Evolutionary conservation across 2,329 filamentous ascomycete genomes (phyloP).

Genomic region (Chrysoporthe puriensis): DNA sequence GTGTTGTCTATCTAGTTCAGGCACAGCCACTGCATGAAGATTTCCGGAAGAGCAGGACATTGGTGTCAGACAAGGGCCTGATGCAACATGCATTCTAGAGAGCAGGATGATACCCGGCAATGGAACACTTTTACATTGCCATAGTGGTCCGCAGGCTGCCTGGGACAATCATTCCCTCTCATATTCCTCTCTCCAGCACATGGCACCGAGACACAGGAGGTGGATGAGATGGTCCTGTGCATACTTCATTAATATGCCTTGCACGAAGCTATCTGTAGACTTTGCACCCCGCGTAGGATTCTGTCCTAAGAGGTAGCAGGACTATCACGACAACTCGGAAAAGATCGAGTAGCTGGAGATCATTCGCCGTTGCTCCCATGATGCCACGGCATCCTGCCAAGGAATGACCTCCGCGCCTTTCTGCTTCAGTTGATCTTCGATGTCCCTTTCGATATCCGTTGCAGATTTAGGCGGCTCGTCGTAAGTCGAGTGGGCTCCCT

Average conservation of each 20-base stretch:
- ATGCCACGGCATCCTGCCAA: constrained; percentile 32
- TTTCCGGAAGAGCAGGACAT: neutral
- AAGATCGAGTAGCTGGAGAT: constrained; percentile 25
- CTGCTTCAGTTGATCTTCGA: constrained; percentile 33
- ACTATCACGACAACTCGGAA: constrained; percentile 8
- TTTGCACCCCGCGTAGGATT: neutral
- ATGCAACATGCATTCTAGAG: neutral
- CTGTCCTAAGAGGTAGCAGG: too few species aligned
- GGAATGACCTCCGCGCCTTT: constrained; percentile 33
- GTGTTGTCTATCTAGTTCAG: neutral
- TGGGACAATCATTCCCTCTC: too few species aligned
- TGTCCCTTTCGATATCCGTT: constrained; percentile 34
- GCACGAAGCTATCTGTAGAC: too few species aligned
- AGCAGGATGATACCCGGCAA: constrained; percentile 1
- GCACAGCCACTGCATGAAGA: neutral
- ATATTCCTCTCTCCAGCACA: neutral
- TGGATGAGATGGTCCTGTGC: too few species aligned
- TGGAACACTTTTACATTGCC: neutral
- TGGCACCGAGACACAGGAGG: too few species aligned
- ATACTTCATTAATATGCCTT: too few species aligned
- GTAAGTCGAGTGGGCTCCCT: constrained; percentile 40
- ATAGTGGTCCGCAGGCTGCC: too few species aligned
- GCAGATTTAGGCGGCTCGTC: constrained; percentile 32
- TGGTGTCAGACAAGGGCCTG: neutral
- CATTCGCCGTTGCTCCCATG: constrained; percentile 27